Base-by-base conservation (phyloP, 176 grass and related monocot genomes). In the Aegilops umbellulata region DNA sequence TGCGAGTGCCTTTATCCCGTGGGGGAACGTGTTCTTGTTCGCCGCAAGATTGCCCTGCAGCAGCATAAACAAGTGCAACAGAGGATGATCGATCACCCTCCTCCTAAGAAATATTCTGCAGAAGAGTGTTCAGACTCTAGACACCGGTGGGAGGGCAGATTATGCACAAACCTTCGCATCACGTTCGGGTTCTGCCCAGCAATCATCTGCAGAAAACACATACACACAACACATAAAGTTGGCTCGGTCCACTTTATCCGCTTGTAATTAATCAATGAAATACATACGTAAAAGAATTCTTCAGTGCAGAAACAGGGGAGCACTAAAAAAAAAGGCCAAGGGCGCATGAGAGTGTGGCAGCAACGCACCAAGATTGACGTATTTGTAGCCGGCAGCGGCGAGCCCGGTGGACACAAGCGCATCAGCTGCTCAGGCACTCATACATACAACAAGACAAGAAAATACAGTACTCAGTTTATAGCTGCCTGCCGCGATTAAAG, bases 341-440 rank as follows among this genome's bases (percentile, higher is more conserved):
- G 60, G 17, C 72, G 11, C 63, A 13, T n/a, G 30, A 16, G 30
- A 29, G 60, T n/a, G 47, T 16, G 49, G 23, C 14, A 71, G 20
- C 36, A 25, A 60, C 80, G 22, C 71, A 99, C 92, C 97, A 27
- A 99, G 92, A 69, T 96, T 99, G 66, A 99, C 88, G 90, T 96
- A 94, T 78, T 13, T 66, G 91, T 99, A 99, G 65, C 94, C 97
- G 25, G 84, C 88, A 19, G 91, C 83, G 2, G 94, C 94, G 63
- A 98, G 92, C 3, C 94, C 97, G 29, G 92, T 94, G 3, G 93
- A 94, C 42, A 98, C 92, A 65, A 98, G 88, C 5, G 94, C 92
- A 39, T 95, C 92, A 19, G 94, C 97, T 98, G 84, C 65, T 38
- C 26, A 72, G 22, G 51, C 10, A 36, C 22, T 58, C 61, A 35